Conservation (phyloP, 2,329 filamentous ascomycete species). For the Teratosphaeria nubilosa region DNA sequence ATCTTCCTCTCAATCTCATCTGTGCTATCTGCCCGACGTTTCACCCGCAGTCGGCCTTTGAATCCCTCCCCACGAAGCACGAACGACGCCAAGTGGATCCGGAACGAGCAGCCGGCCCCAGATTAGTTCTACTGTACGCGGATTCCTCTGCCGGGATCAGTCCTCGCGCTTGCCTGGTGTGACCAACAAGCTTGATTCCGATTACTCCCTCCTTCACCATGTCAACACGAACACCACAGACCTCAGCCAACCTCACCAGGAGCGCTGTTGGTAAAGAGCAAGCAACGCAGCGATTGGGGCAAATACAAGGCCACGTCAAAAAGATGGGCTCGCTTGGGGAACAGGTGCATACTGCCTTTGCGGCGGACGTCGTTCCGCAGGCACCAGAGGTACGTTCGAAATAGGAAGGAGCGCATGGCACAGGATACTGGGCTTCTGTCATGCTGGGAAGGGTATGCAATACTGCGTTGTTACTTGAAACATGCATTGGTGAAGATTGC, state of each 20-base stretch:
- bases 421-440: background rate
- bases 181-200: background rate
- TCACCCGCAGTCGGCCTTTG: background rate
- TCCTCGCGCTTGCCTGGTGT: background rate
- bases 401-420: constrained; percentile 5
- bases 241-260: background rate
- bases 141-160: background rate
- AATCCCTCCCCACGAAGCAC: background rate
- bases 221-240: background rate
- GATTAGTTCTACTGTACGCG: background rate
- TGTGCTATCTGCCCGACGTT: background rate
- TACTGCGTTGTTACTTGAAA: background rate
- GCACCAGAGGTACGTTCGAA: constrained; percentile 54
- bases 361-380: constrained; percentile 17
- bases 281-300: constrained; percentile 15
- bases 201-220: background rate
- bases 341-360: constrained; percentile 12
- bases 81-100: background rate
- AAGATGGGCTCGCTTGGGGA: constrained; percentile 2
- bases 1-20: background rate
- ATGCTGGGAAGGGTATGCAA: background rate
- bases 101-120: background rate
- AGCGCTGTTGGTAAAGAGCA: constrained; percentile 2
- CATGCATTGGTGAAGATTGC: background rate
- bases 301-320: constrained; percentile 19